phyloP scores from a whole-genome alignment of 805 yeast genomes.

The Metschnikowia reukaufii region DNA sequence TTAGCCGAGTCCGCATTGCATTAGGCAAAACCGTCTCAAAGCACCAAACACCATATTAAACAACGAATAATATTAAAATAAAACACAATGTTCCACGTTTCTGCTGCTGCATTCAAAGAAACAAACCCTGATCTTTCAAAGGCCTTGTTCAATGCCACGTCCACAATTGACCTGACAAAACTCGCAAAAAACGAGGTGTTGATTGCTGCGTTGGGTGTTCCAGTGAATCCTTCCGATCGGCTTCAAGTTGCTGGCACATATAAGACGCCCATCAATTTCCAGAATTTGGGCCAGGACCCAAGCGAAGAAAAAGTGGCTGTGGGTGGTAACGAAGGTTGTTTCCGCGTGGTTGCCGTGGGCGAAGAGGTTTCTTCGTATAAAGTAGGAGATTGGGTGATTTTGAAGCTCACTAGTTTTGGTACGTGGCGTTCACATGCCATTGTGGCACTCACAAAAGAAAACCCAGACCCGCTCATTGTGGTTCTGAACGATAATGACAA shows the following conservation, averaged over 20 bases:
- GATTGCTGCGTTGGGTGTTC: conserved; percentile 73
- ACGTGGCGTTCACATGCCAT: conserved; percentile 28
- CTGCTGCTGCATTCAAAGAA: conserved; percentile 29
- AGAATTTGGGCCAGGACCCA: conserved; percentile 38
- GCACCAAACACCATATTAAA: neutral
- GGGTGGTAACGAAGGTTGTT: conserved; percentile 93
- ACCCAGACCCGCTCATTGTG: conserved; percentile 15
- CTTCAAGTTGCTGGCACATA: conserved; percentile 86
- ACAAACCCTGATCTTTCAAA: conserved; percentile 22
- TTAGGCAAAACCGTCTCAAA: no score
- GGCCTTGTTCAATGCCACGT: conserved; percentile 22
- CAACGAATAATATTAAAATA: no score
- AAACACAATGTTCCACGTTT: conserved; percentile 19
- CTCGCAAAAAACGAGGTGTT: conserved; percentile 45
- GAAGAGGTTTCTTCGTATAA: conserved; percentile 44
- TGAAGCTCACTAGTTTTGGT: conserved; percentile 22
- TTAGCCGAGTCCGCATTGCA: no score
- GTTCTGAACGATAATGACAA: conserved; percentile 8
- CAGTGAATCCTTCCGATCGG: conserved; percentile 88
- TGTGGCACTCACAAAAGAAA: conserved; percentile 12
- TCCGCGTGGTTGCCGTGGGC: conserved; percentile 78
- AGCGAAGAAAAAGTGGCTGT: conserved; percentile 50
- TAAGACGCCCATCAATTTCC: conserved; percentile 62
- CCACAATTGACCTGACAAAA: conserved; percentile 24
- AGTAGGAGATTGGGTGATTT: conserved; percentile 38